Evolutionary conservation across 2,329 filamentous ascomycete genomes (phyloP).

Genomic region (Penicillium capsulatum): DNA sequence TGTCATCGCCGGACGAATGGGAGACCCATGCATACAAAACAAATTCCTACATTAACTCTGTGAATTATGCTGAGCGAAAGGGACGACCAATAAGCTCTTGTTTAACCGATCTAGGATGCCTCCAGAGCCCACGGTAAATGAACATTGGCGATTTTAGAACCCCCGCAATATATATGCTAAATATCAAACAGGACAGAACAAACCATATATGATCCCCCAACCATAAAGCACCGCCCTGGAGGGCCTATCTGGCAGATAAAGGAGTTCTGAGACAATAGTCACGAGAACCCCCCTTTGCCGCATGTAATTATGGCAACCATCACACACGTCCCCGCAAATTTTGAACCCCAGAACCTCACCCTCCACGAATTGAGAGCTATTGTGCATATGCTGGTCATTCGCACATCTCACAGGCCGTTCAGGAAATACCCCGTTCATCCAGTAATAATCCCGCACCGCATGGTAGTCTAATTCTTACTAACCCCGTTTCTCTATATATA

Average conservation of each 20-base stretch:
- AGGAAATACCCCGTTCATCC: background rate
- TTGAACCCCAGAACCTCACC: conserved; percentile 2
- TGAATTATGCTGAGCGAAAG: background rate
- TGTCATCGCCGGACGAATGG: background rate
- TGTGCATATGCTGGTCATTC: conserved; percentile 1
- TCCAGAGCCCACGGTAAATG: no score
- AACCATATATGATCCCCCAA: background rate
- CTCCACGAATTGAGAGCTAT: conserved; percentile 3
- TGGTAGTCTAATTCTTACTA: background rate
- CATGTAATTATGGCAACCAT: conserved; percentile 3
- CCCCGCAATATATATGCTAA: background rate
- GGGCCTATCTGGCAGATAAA: background rate
- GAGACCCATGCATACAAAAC: background rate
- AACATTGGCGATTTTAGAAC: no score
- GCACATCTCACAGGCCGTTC: conserved; percentile 1
- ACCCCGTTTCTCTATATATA: background rate
- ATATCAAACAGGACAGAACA: background rate
- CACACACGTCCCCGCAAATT: conserved; percentile 3
- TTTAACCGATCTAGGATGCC: background rate
- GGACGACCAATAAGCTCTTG: background rate
- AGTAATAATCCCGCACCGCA: conserved; percentile 1
- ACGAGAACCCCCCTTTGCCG: conserved; percentile 1
- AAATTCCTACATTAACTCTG: background rate
- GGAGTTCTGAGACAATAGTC: background rate
- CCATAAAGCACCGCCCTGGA: background rate